Conservation (phyloP, 2,329 filamentous ascomycete genomes). For the Pleoardoris graminearum region DNA sequence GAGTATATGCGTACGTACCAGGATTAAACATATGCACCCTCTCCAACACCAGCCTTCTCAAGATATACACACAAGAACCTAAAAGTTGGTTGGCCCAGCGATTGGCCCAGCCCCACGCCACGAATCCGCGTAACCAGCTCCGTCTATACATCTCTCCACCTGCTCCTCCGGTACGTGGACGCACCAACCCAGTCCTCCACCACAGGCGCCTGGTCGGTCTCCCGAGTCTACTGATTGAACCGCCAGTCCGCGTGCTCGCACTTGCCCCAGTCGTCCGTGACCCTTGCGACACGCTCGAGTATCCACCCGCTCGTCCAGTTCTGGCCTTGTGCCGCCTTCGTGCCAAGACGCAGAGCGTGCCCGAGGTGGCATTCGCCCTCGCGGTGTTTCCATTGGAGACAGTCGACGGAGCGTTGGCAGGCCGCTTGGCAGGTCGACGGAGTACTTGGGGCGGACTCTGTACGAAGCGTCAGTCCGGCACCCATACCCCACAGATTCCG, state of each 20-base stretch:
- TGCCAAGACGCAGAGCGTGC: constrained; percentile 36
- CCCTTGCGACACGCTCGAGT: constrained; percentile 32
- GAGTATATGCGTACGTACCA: no score
- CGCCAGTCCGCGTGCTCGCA: constrained; percentile 35
- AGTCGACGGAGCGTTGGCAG: constrained; percentile 36
- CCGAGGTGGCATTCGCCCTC: constrained; percentile 40
- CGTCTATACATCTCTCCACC: no score
- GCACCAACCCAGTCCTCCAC: no score
- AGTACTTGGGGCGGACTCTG: constrained; percentile 28
- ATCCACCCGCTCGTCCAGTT: constrained; percentile 45
- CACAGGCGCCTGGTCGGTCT: no score
- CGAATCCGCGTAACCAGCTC: no score
- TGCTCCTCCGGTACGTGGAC: no score
- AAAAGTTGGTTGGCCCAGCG: no score
- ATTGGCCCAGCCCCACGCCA: no score
- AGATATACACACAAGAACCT: no score
- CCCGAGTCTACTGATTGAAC: constrained; percentile 27
- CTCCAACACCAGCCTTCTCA: no score
- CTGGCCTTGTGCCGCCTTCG: constrained; percentile 12
- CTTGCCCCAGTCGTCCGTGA: constrained; percentile 26
- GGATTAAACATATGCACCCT: no score
- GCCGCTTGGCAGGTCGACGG: constrained; percentile 29
- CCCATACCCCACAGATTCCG: neutral
- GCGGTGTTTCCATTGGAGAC: constrained; percentile 44
- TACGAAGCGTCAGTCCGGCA: constrained; percentile 11